phyloP scores from a whole-genome alignment of 139 green algal genomes.

The Chlamydomonas applanata region DNA sequence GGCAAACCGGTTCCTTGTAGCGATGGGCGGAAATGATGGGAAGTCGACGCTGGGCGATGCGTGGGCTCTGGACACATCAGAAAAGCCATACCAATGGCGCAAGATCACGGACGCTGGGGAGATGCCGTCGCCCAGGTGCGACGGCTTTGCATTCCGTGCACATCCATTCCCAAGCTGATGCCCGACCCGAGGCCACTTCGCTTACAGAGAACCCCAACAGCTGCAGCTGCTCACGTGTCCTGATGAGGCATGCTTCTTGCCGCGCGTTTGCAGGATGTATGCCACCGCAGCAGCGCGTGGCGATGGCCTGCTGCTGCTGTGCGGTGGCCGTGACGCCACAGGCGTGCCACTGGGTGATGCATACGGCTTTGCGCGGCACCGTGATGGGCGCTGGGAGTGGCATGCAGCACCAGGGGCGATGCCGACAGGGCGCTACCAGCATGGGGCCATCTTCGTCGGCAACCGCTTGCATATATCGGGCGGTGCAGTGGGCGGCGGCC shows the following conservation, averaged over 20 bases:
- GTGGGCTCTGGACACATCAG: conserved; percentile 96
- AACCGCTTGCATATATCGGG: conserved; percentile 92
- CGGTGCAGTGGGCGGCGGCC: conserved; percentile 90
- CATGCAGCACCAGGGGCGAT: conserved; percentile 91
- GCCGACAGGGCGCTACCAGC: conserved; percentile 92
- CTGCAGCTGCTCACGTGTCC: neutral
- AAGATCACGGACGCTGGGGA: conserved; percentile 85
- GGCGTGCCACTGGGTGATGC: conserved; percentile 86
- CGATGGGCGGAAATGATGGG: conserved; percentile 96
- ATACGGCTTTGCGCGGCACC: conserved; percentile 93
- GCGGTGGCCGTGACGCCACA: conserved; percentile 82
- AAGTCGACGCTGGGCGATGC: conserved; percentile 85
- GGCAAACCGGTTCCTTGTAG: conserved; percentile 96
- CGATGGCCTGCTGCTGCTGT: conserved; percentile 96
- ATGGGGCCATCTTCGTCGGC: conserved; percentile 94
- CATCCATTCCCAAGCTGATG: too few species aligned
- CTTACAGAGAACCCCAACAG: too few species aligned
- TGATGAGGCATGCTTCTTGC: too few species aligned
- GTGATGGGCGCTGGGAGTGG: conserved; percentile 98
- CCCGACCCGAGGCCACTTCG: too few species aligned
- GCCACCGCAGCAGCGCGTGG: conserved; percentile 84
- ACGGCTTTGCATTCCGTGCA: neutral
- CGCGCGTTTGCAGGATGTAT: conserved; percentile 89
- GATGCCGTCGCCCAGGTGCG: conserved; percentile 70
- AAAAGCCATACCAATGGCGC: conserved; percentile 98